These are phyloP conservation scores for Coemansia interrupta DNA, from an alignment of 192 early-diverging fungal genomes.

Conservation along the genomic window DNA sequence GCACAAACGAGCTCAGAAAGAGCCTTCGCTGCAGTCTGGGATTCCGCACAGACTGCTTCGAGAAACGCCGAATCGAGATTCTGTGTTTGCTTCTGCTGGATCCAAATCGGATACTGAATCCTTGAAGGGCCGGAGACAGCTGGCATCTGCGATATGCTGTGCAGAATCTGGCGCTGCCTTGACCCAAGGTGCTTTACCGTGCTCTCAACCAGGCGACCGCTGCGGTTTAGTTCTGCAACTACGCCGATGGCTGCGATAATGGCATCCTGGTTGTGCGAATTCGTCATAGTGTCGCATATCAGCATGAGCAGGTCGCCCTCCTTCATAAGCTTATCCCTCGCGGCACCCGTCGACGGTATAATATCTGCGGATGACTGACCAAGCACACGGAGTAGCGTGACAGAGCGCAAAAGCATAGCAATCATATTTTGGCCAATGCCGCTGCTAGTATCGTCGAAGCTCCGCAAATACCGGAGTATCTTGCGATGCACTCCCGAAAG, in stretches of 20 bases:
- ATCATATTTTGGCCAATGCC: background rate
- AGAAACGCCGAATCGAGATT: conserved; percentile 25
- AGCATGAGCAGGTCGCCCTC: conserved; percentile 33
- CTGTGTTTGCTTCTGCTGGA: conserved; percentile 1
- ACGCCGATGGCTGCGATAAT: conserved; percentile 26
- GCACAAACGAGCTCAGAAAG: conserved; percentile 34
- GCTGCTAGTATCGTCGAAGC: background rate
- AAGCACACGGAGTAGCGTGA: conserved; percentile 16
- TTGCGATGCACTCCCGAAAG: conserved; percentile 14
- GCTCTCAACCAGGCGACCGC: background rate
- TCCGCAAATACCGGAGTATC: conserved; percentile 14
- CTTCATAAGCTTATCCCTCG: conserved; percentile 3
- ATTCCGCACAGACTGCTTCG: conserved; percentile 15
- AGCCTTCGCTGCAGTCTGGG: conserved; percentile 13
- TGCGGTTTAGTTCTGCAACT: conserved; percentile 6
- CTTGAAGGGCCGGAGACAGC: background rate
- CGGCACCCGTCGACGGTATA: background rate
- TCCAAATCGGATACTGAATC: conserved; percentile 11
- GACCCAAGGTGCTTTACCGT: conserved; percentile 14
- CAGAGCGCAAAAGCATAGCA: conserved; percentile 21
- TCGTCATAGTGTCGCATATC: conserved; percentile 17
- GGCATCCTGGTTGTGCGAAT: conserved; percentile 15
- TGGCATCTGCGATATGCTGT: conserved; percentile 25
- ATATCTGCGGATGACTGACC: conserved; percentile 1
- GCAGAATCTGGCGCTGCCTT: conserved; percentile 21